A percentile compares a stretch with the other conserved stretches of the same genome.
These are phyloP conservation scores for Solanum neorickii DNA, from an alignment of 257 asterid species.

Conservation along the genomic window DNA sequence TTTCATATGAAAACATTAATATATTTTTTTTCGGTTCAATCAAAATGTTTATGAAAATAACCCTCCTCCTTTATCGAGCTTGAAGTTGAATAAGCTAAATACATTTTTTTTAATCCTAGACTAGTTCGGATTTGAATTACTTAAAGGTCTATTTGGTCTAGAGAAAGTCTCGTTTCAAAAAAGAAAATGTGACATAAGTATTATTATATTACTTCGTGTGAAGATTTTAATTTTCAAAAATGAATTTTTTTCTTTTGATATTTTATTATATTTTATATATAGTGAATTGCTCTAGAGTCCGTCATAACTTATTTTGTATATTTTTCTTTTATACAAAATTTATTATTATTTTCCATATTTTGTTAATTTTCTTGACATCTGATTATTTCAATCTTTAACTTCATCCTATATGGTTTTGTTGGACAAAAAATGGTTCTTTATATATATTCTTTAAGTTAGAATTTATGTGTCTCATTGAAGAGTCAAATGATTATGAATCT, in stretches of 20 bases:
- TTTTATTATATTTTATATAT: too few relatives aligned
- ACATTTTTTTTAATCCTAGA: background rate
- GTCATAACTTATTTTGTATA: too few relatives aligned
- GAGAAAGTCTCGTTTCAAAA: too few relatives aligned
- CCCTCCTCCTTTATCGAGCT: background rate
- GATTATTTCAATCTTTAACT: background rate
- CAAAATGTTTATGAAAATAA: background rate
- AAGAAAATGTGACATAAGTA: too few relatives aligned
- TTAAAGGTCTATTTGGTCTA: background rate
- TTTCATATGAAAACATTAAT: background rate
- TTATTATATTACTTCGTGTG: background rate
- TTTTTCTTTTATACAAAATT: too few relatives aligned
- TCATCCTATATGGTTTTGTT: background rate
- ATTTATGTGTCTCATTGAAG: background rate
- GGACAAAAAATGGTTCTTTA: background rate
- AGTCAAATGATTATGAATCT: background rate
- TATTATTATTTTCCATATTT: too few relatives aligned
- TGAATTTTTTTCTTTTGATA: too few relatives aligned
- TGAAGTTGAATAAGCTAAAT: background rate
- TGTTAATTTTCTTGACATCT: background rate
- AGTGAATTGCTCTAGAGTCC: background rate
- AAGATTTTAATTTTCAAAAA: too few relatives aligned
- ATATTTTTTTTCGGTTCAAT: too few relatives aligned
- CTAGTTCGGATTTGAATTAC: fast-evolving
- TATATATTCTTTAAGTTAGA: background rate